phyloP scores from a whole-genome alignment of 148 eudicot species.

The Rhododendron ferrugineum region DNA sequence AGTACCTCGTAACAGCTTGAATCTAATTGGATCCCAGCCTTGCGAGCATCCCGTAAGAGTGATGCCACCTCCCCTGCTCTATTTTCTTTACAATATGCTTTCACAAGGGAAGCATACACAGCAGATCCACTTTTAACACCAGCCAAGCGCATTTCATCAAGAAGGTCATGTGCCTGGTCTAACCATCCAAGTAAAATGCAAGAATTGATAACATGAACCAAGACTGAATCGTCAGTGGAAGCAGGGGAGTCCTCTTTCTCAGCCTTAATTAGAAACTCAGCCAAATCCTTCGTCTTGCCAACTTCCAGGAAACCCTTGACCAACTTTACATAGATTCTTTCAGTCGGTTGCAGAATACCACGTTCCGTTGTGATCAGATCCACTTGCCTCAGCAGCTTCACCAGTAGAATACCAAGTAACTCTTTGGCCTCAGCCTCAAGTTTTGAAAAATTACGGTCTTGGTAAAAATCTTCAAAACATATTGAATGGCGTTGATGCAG shows the following conservation, averaged over 20 bases:
- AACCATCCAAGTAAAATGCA: conserved; percentile 87
- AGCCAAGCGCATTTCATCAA: conserved; percentile 82
- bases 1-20: conserved; percentile 63
- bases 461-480: conserved; percentile 50
- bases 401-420: conserved; percentile 37
- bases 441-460: conserved; percentile 51
- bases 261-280: conserved; percentile 71
- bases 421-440: conserved; percentile 58
- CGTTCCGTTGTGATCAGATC: conserved; percentile 57
- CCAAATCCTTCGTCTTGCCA: conserved; percentile 67
- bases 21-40: conserved; percentile 78
- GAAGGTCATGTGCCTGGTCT: conserved; percentile 87
- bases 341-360: conserved; percentile 86
- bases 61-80: conserved; percentile 48
- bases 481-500: conserved; percentile 19
- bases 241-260: conserved; percentile 62
- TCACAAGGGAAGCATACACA: conserved; percentile 64
- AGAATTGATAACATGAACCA: conserved; percentile 61
- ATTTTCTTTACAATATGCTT: conserved; percentile 76
- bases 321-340: conserved; percentile 58
- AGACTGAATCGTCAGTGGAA: conserved; percentile 56
- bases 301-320: conserved; percentile 75
- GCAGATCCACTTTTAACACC: conserved; percentile 68
- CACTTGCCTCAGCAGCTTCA: conserved; percentile 54
- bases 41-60: conserved; percentile 66